Evolutionary conservation across 768 basidiomycete genomes (phyloP).

Genomic region (Mrakia blollopis): DNA sequence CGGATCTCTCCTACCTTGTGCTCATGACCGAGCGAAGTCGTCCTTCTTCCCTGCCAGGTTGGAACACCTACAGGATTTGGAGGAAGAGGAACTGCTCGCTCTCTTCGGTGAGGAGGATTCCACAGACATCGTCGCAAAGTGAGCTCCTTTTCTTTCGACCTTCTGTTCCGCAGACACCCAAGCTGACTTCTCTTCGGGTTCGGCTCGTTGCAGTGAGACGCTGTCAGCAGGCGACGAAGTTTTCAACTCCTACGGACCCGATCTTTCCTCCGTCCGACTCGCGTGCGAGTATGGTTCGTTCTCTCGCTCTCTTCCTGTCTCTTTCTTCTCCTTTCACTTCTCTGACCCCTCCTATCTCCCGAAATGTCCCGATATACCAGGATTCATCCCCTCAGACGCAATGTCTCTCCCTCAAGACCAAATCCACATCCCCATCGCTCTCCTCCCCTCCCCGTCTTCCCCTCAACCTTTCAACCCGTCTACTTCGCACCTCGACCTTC

Average conservation of each 20-base stretch:
- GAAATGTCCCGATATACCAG: neutral
- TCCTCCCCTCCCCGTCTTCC: neutral
- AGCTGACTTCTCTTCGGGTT: neutral
- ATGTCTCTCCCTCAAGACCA: conserved; percentile 27
- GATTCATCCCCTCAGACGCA: conserved; percentile 24
- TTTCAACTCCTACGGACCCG: conserved; percentile 63
- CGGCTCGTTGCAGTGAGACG: conserved; percentile 34
- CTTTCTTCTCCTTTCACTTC: neutral
- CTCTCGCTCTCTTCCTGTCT: neutral
- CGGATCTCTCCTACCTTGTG: conserved; percentile 62
- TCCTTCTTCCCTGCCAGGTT: neutral
- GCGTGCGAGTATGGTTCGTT: conserved; percentile 27
- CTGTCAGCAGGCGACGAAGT: conserved; percentile 56
- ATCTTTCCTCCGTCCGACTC: conserved; percentile 5
- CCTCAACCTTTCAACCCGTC: neutral
- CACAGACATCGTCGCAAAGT: conserved; percentile 63
- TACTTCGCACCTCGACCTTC: neutral
- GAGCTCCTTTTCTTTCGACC: neutral
- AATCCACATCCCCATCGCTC: conserved; percentile 7
- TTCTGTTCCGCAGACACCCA: no score
- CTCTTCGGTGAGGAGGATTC: conserved; percentile 38
- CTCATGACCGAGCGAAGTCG: conserved; percentile 52
- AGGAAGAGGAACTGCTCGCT: conserved; percentile 19
- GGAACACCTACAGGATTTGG: neutral
- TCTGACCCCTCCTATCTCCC: neutral